phyloP scores from a whole-genome alignment of 495 filamentous ascomycete genomes.

The Hypoxylon intermedium region DNA sequence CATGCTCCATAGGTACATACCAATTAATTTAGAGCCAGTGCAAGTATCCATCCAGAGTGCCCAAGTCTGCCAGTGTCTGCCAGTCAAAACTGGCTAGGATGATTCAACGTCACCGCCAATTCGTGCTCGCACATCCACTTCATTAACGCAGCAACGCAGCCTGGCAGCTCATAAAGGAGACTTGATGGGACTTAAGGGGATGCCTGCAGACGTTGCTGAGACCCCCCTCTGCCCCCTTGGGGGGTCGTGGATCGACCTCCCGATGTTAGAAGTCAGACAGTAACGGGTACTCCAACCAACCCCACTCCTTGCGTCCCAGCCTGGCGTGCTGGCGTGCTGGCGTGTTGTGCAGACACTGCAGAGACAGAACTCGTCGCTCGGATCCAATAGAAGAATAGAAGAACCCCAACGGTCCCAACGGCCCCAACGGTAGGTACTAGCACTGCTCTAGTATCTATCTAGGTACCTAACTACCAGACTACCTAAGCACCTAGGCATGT shows the following conservation, averaged over 20 bases:
- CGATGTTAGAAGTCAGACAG: constrained; percentile 19
- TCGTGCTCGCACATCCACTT: neutral
- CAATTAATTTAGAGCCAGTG: no score
- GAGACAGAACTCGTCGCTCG: neutral
- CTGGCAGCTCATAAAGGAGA: no score
- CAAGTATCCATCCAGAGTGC: no score
- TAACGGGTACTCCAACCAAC: constrained; percentile 5
- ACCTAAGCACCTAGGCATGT: no score
- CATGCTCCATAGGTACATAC: no score
- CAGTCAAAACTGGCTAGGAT: neutral
- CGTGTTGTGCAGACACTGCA: constrained; percentile 25
- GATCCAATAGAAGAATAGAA: constrained; percentile 17
- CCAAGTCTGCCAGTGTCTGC: neutral
- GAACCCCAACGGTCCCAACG: constrained; percentile 11
- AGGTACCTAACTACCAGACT: no score
- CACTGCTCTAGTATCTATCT: no score
- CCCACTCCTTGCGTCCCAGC: constrained; percentile 29
- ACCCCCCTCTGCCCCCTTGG: no score
- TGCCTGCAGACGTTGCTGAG: neutral
- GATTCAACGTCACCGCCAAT: neutral
- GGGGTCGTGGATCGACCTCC: constrained; percentile 12
- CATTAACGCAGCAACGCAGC: no score
- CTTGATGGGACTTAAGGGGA: neutral
- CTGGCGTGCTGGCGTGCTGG: no score
- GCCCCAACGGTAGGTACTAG: no score